Evolutionary conservation across 371 early-diverging fungal genomes (phyloP), one percentile per base, ranked within the genome.

Genomic region (Mucor indicus): DNA sequence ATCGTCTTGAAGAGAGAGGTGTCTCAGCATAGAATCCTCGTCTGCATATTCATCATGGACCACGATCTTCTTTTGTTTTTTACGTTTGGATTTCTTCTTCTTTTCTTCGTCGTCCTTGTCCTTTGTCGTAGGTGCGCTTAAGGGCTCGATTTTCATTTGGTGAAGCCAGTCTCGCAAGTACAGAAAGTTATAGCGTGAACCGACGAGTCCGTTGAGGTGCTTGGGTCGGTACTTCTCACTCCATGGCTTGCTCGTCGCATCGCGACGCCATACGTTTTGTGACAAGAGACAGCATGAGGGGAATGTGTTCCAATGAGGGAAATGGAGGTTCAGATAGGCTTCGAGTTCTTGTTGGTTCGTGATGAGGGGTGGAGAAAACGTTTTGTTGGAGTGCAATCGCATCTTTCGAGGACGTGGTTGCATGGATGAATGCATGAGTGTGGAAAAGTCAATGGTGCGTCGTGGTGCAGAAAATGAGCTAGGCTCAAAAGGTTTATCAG

Each of bases 81-180:
- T 62, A 22, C 20, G 40, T 2, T 24, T 25, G 13, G 44, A 37
- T 25, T 35, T 49, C 20, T 39, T 53, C 31, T 36, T 27, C 25
- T 10, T 24, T 2, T 22, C 10, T 20, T 37, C 36, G 19, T 45
- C 25, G 3, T 20, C 19, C 1, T 22, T 29, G 16, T 23, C 21
- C 11, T 31, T 22, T 19, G 22, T 23, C 10, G 23, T 16, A 11
- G 45, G 43, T 8, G 50, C 55, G 7, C 59, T 35, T n/a, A 53
- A 38, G 3, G 66, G 56, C 32, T 56, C 44, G 13, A 73, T 62
- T 27, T 67, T 69, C 59, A 64, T 61, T 47, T 62, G 59, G n/a
- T 57, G 56, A 1, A 73, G 42, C 74, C 74, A 73, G 27, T 67
- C 55, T 12, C 59, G 50, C 13, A 73, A 31, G 44, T 69, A 73